A percentile compares a stretch with the other conserved stretches of the same genome.
Evolutionary conservation across 805 yeast species (phyloP).

Genomic region (Priceomyces melissophilus): DNA sequence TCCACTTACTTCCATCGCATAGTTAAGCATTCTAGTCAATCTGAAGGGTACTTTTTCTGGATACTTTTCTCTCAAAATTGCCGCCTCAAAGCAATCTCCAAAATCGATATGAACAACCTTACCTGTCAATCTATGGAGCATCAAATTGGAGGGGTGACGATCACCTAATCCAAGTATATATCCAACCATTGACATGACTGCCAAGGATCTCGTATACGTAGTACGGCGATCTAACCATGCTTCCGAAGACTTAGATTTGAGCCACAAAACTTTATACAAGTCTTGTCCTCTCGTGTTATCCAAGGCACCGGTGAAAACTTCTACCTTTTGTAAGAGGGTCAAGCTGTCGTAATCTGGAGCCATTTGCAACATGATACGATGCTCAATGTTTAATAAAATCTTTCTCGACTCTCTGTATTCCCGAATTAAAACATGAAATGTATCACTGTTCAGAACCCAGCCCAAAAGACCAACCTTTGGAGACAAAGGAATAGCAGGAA

Average conservation of each 20-base stretch:
- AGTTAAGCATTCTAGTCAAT: slow-evolving; percentile 91
- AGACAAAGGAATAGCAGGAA: slow-evolving; percentile 90
- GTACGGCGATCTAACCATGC: slow-evolving; percentile 98
- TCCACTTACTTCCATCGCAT: slow-evolving; percentile 99
- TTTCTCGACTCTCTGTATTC: slow-evolving; percentile 92
- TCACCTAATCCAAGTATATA: slow-evolving; percentile 96
- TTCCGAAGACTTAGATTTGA: slow-evolving; percentile 92
- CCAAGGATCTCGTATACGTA: slow-evolving; percentile 90
- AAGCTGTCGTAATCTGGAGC: slow-evolving; percentile 93
- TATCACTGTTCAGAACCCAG: slow-evolving; percentile 97
- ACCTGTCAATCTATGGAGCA: slow-evolving; percentile 93
- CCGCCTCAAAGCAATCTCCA: slow-evolving; percentile 99
- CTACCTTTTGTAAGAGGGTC: slow-evolving; percentile 88
- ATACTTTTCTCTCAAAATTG: slow-evolving; percentile 90
- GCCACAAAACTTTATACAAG: slow-evolving; percentile 91
- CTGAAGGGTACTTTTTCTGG: slow-evolving; percentile 99
- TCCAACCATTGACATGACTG: slow-evolving; percentile 99
- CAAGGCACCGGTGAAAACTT: slow-evolving; percentile 92
- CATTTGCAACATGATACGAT: slow-evolving; percentile 94
- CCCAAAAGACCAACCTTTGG: slow-evolving; percentile 96
- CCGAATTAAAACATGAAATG: slow-evolving; percentile 87
- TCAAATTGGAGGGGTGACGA: slow-evolving; percentile 93
- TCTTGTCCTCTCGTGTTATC: slow-evolving; percentile 97
- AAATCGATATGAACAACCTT: slow-evolving; percentile 96
- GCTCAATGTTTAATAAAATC: slow-evolving; percentile 87